These are phyloP conservation scores for Suillus lakei DNA, from an alignment of 768 basidiomycete species.

Conservation along the genomic window DNA sequence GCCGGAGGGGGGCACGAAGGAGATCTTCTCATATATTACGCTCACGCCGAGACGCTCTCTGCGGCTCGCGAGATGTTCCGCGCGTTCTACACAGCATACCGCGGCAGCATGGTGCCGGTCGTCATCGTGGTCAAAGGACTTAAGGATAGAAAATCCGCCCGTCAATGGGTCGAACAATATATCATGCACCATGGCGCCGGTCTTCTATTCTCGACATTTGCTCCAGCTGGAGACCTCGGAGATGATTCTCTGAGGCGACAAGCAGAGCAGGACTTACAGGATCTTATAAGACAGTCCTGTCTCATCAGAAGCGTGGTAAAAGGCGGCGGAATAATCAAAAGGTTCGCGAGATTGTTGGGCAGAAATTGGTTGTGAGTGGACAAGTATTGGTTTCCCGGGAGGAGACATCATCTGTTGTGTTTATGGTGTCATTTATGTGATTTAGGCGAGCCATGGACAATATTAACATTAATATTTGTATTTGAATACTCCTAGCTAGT, in stretches of 20 bases:
- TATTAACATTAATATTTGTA: background rate
- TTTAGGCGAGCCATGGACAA: background rate
- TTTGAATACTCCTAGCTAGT: background rate
- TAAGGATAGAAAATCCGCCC: conserved; percentile 16
- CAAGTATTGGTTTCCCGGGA: background rate
- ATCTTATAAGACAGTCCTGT: background rate
- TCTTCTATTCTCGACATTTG: background rate
- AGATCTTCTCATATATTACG: conserved; percentile 7
- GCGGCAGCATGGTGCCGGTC: conserved; percentile 18
- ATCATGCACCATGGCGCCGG: background rate
- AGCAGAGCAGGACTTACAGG: background rate
- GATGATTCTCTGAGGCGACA: background rate
- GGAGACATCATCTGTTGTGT: background rate
- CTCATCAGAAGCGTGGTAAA: background rate
- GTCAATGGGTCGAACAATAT: background rate
- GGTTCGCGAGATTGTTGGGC: background rate
- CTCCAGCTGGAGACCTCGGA: background rate
- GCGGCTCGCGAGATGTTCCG: background rate
- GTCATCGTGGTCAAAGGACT: conserved; percentile 21
- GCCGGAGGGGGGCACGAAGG: background rate
- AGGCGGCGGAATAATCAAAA: background rate
- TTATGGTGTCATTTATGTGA: background rate
- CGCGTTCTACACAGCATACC: conserved; percentile 19
- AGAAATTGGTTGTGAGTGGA: background rate
- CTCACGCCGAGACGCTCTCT: too few relatives aligned